Conservation (phyloP, 2,329 filamentous ascomycete species). For the Colletotrichum tropicicola region DNA sequence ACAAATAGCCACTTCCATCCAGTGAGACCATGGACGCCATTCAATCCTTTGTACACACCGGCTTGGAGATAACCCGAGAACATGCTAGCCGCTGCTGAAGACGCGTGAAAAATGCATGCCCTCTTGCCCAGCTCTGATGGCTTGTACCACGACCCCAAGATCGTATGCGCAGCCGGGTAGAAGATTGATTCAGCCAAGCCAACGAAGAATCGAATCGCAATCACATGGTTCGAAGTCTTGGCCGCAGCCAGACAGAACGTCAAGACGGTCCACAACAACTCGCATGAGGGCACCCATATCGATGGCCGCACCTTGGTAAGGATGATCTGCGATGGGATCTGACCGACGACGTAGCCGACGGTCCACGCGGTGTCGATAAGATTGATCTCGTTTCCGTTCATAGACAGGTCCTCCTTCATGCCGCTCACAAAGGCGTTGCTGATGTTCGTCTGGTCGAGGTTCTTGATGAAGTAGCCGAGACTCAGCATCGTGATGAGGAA, state of each 20-base stretch:
- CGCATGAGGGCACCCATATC: conserved; percentile 39
- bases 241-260: conserved; percentile 23
- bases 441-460: conserved; percentile 38
- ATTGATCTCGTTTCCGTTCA: conserved; percentile 38
- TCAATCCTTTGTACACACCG: conserved; percentile 58
- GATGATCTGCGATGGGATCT: conserved; percentile 39
- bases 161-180: conserved; percentile 37
- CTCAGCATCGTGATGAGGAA: conserved; percentile 31
- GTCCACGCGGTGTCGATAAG: conserved; percentile 35
- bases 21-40: conserved; percentile 52
- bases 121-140: conserved; percentile 55
- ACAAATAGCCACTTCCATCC: conserved; percentile 51
- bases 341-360: conserved; percentile 35
- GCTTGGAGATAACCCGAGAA: conserved; percentile 66
- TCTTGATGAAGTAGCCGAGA: conserved; percentile 32
- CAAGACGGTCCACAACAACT: conserved; percentile 35
- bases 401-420: conserved; percentile 37
- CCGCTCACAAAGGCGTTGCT: conserved; percentile 38
- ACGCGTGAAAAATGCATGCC: conserved; percentile 56
- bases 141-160: conserved; percentile 55
- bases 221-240: conserved; percentile 44
- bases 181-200: conserved; percentile 50
- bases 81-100: conserved; percentile 61
- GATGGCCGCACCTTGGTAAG: conserved; percentile 38
- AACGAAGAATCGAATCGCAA: conserved; percentile 52